A percentile compares a stretch with the other conserved stretches of the same genome.
Evolutionary conservation across 768 basidiomycete genomes (phyloP).

Genomic region (Tricholoma flavovirens): DNA sequence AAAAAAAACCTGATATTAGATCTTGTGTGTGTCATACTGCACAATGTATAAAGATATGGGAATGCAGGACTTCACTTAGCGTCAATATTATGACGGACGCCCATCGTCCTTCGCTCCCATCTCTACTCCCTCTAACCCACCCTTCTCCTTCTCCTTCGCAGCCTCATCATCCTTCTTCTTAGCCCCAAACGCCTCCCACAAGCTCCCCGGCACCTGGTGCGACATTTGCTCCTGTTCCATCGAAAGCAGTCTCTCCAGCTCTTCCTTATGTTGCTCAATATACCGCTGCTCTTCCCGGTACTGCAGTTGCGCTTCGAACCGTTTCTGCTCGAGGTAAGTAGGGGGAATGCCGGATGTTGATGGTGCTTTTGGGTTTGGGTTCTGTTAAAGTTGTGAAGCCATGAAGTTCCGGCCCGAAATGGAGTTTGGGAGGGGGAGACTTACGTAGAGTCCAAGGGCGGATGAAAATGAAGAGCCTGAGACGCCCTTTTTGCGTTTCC

Average conservation of each 20-base stretch:
- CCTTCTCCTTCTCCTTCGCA: neutral
- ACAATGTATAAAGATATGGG: neutral
- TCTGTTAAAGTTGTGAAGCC: constrained; percentile 2
- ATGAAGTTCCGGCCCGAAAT: neutral
- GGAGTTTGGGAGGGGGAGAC: constrained; percentile 4
- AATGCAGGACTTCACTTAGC: neutral
- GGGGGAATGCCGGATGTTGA: constrained; percentile 31
- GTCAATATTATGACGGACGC: neutral
- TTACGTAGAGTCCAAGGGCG: constrained; percentile 33
- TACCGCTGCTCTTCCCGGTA: constrained; percentile 48
- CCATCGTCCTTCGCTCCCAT: neutral
- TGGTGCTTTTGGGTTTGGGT: constrained; percentile 11
- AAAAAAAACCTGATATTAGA: neutral
- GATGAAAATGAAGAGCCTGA: constrained; percentile 30
- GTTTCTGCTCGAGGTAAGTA: constrained; percentile 50
- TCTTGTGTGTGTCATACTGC: neutral
- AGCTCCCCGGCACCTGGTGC: constrained; percentile 36
- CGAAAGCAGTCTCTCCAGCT: constrained; percentile 35
- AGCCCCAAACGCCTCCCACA: constrained; percentile 43
- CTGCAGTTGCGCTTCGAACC: constrained; percentile 43
- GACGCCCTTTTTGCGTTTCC: constrained; percentile 49
- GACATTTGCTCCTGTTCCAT: constrained; percentile 39
- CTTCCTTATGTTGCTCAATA: constrained; percentile 38
- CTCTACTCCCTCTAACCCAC: neutral
- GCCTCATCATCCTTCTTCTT: neutral